A percentile compares a stretch with the other conserved stretches of the same genome.
These are phyloP conservation scores for Camillea tinctor DNA, from an alignment of 2,329 filamentous ascomycete genomes.

Conservation along the genomic window DNA sequence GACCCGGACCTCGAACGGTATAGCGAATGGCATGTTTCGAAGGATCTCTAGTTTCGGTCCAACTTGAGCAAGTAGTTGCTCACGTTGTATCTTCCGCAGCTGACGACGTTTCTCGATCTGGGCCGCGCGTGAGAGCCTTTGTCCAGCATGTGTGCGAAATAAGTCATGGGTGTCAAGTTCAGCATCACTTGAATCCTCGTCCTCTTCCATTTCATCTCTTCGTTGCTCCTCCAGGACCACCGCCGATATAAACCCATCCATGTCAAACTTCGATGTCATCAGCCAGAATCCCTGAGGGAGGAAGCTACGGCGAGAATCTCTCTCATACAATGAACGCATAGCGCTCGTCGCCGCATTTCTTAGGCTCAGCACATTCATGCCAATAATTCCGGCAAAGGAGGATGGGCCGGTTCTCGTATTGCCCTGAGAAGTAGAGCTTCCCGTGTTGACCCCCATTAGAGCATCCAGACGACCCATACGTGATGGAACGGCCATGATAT, in stretches of 20 bases:
- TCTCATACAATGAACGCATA: slow-evolving; percentile 84
- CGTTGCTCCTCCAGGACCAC: slow-evolving; percentile 87
- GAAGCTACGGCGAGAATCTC: slow-evolving; percentile 86
- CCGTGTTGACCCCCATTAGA: slow-evolving; percentile 19
- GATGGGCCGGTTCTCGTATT: slow-evolving; percentile 12
- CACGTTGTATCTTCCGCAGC: slow-evolving; percentile 65
- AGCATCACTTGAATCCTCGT: slow-evolving; percentile 48
- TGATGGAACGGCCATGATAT: slow-evolving; percentile 43
- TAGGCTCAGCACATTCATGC: slow-evolving; percentile 75
- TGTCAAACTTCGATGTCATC: slow-evolving; percentile 85
- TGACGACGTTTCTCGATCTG: slow-evolving; percentile 63
- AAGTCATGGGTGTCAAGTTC: slow-evolving; percentile 18
- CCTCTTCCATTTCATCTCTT: slow-evolving; percentile 64
- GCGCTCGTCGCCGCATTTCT: slow-evolving; percentile 77
- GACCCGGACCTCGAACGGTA: slow-evolving; percentile 88
- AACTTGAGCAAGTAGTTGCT: slow-evolving; percentile 73
- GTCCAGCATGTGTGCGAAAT: slow-evolving; percentile 47
- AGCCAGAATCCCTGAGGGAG: slow-evolving; percentile 85
- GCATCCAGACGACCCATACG: slow-evolving; percentile 19
- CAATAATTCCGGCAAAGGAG: slow-evolving; percentile 51
- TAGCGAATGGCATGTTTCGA: slow-evolving; percentile 94
- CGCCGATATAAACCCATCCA: slow-evolving; percentile 80
- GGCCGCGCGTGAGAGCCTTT: slow-evolving; percentile 60
- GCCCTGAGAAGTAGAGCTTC: slow-evolving; percentile 7
- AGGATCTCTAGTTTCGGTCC: slow-evolving; percentile 86